Percentiles rank a stretch among this genome's conserved stretches.
Conservation (phyloP, 192 early-diverging fungal genomes). For the Entomortierella chlamydospora region DNA sequence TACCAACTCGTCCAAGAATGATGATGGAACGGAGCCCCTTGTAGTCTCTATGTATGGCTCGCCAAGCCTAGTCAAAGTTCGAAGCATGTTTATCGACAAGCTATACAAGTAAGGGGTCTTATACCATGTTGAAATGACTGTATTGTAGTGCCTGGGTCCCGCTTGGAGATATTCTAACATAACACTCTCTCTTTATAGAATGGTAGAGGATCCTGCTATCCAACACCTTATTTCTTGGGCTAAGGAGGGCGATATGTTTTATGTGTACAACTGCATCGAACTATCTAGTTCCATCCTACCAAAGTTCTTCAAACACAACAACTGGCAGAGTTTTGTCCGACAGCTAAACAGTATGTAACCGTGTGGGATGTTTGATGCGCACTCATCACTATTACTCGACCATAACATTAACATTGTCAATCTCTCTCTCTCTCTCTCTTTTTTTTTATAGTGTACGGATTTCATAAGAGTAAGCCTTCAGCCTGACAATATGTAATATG, state of each 20-base stretch:
- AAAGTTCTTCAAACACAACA: constrained; percentile 92
- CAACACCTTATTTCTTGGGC: constrained; percentile 82
- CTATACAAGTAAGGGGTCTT: constrained; percentile 43
- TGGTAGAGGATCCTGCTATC: constrained; percentile 78
- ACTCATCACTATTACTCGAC: no score
- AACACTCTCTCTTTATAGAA: constrained; percentile 62
- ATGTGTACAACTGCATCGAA: constrained; percentile 87
- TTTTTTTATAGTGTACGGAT: constrained; percentile 73
- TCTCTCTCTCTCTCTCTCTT: neutral
- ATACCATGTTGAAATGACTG: no score
- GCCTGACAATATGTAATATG: no score
- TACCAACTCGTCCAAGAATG: constrained; percentile 46
- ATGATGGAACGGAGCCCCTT: constrained; percentile 35
- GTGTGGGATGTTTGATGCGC: no score
- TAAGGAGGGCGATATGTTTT: constrained; percentile 85
- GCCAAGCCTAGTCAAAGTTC: constrained; percentile 45
- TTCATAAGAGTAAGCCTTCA: constrained; percentile 81
- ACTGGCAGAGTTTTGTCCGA: constrained; percentile 92
- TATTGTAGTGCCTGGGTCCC: no score
- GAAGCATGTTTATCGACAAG: constrained; percentile 55
- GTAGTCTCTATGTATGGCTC: constrained; percentile 52
- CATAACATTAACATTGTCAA: neutral
- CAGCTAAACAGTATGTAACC: constrained; percentile 81
- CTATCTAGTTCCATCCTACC: constrained; percentile 84
- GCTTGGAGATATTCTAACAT: no score